Conservation (phyloP, 306 rosid species). For the Prunus davidiana region DNA sequence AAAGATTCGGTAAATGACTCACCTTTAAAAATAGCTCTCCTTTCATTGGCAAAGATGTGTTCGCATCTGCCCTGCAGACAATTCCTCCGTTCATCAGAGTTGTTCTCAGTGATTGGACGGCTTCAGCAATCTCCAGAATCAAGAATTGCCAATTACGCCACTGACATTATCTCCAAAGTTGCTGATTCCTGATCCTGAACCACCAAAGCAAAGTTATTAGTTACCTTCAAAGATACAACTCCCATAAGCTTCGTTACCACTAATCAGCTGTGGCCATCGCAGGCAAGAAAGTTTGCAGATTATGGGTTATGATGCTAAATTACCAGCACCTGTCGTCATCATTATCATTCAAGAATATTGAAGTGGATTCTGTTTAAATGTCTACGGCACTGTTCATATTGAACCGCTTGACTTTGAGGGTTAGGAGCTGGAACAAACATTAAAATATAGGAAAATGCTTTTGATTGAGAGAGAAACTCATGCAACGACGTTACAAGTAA, state of each 20-base stretch:
- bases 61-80: conserved; percentile 71
- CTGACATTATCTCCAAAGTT: conserved; percentile 57
- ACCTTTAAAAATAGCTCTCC: conserved; percentile 83
- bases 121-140: conserved; percentile 82
- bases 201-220: no score
- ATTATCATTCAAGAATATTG: no score
- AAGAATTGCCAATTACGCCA: conserved; percentile 64
- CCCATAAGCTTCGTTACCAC: not conserved
- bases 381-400: no score
- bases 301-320: no score
- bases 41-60: conserved; percentile 93
- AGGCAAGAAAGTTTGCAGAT: no score
- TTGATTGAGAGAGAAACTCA: no score
- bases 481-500: no score
- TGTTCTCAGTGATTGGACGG: conserved; percentile 68
- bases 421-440: no score
- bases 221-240: not conserved
- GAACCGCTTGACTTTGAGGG: no score
- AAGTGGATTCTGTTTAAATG: no score
- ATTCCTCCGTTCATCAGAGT: conserved; percentile 69
- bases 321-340: no score
- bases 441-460: no score
- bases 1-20: conserved; percentile 70
- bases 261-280: not conserved
- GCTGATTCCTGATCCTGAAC: conserved; percentile 42